Evolutionary conservation across 148 eudicot species (phyloP), one percentile per base, ranked within the genome.

Genomic region (Rhododendron vialii): DNA sequence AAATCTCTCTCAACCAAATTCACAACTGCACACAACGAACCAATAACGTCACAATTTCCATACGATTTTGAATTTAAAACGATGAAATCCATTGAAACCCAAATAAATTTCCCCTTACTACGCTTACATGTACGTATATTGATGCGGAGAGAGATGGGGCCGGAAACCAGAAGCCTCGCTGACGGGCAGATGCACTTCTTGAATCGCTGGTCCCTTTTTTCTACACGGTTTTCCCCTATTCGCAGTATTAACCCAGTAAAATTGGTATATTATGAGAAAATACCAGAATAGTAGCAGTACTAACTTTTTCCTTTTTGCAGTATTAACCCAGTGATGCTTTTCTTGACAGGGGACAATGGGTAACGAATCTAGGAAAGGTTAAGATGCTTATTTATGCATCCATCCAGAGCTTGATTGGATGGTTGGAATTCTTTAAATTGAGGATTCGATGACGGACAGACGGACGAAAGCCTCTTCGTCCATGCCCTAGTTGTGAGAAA

Each of bases 1-100:
- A 74, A 73, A 75, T 51, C 85, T 67, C 65, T 59, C 9, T 59
- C 65, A 59, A 59, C 65, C 65, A 59, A 47, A 59, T 22, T 59
- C 65, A 22, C 22, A 59, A 38, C 82, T 65, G 75, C 17, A 73
- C 48, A 73, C 38, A 87, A 71, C 78, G 33, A 83, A 86, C 84
- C 76, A 71, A 65, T 73, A 84, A 47, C 45, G 69, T 57, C 65
- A 61, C 26, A 80, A 18, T 69, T 75, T 47, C 11, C 55, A 63
- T 7, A 38, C 30, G 84, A 82, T 41, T 8, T 14, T 51, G 17
- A 5, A 20, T 59, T 22, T 59, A 17, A 0, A 59, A 59, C 3
- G 7, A 59, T 22, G 26, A 18, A 59, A 59, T 20, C 65, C 65
- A 4, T 55, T 18, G n/a, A 59, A 59, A 22, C 26, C 45, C 77